A percentile compares a stretch with the other conserved stretches of the same genome.
phyloP scores from a whole-genome alignment of 257 asterid genomes.

The Solanum chiquidenum region DNA sequence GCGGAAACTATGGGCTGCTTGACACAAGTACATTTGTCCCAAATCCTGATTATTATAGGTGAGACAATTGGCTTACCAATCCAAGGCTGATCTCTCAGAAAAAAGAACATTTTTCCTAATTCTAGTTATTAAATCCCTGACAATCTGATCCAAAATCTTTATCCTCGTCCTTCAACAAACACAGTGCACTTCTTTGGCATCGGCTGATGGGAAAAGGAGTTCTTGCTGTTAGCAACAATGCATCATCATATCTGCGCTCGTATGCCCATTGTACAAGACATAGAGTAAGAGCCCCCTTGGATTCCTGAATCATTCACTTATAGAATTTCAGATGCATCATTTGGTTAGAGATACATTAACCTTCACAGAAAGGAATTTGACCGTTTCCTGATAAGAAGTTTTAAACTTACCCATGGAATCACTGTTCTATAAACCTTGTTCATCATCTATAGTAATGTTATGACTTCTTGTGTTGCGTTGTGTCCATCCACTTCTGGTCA shows the following conservation, averaged over 20 bases:
- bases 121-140: constrained; percentile 49
- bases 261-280: constrained; percentile 82
- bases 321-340: neutral
- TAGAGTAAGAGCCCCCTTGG: constrained; percentile 36
- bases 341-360: neutral
- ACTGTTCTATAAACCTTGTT: neutral
- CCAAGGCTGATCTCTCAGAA: neutral
- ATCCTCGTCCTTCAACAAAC: neutral
- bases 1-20: constrained; percentile 85
- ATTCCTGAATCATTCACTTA: neutral
- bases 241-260: constrained; percentile 55
- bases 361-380: neutral
- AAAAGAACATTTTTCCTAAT: constrained; percentile 70
- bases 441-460: neutral
- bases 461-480: neutral
- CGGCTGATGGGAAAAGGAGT: constrained; percentile 90
- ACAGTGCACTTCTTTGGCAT: constrained; percentile 92
- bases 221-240: constrained; percentile 37
- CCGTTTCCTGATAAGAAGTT: neutral
- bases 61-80: constrained; percentile 5
- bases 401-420: neutral
- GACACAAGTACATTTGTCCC: constrained; percentile 60
- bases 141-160: neutral
- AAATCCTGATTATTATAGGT: constrained; percentile 96
- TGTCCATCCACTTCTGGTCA: neutral